These are phyloP conservation scores for Dothiorella sarmentorum DNA, from an alignment of 2,329 filamentous ascomycete genomes.

Conservation along the genomic window DNA sequence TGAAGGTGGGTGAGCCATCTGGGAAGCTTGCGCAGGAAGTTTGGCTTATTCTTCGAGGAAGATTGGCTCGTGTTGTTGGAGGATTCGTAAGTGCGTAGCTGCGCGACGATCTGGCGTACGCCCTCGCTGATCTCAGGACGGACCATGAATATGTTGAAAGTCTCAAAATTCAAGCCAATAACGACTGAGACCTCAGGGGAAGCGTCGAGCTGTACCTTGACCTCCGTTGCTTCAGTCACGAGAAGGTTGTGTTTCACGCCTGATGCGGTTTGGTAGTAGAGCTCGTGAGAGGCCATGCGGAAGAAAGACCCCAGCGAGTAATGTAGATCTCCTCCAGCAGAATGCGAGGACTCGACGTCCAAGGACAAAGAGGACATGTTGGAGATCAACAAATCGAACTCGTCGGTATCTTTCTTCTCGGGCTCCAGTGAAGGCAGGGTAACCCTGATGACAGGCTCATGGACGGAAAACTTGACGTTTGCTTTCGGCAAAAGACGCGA, in stretches of 20 bases:
- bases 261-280: slow-evolving; percentile 90
- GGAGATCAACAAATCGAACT: slow-evolving; percentile 93
- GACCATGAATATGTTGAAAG: slow-evolving; percentile 84
- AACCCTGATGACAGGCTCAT: slow-evolving; percentile 91
- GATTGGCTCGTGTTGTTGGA: slow-evolving; percentile 42
- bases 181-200: slow-evolving; percentile 82
- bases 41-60: slow-evolving; percentile 53
- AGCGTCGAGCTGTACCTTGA: slow-evolving; percentile 81
- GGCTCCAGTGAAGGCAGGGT: slow-evolving; percentile 73
- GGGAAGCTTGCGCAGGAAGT: slow-evolving; percentile 72
- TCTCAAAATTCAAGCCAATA: slow-evolving; percentile 74
- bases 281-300: slow-evolving; percentile 76
- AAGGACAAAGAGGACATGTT: slow-evolving; percentile 91
- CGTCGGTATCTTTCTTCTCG: slow-evolving; percentile 58
- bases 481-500: slow-evolving; percentile 92
- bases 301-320: slow-evolving; percentile 83
- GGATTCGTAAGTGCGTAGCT: slow-evolving; percentile 62
- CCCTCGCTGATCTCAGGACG: slow-evolving; percentile 90
- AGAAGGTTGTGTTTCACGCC: slow-evolving; percentile 83
- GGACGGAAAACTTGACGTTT: slow-evolving; percentile 91
- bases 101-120: slow-evolving; percentile 82
- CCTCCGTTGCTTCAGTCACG: slow-evolving; percentile 80
- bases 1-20: slow-evolving; percentile 80
- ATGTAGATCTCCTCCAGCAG: slow-evolving; percentile 74
- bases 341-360: slow-evolving; percentile 95